Percentiles rank a stretch among this genome's conserved stretches.
Conservation (phyloP, 345 rosid genomes). For the Pistacia integerrima region DNA sequence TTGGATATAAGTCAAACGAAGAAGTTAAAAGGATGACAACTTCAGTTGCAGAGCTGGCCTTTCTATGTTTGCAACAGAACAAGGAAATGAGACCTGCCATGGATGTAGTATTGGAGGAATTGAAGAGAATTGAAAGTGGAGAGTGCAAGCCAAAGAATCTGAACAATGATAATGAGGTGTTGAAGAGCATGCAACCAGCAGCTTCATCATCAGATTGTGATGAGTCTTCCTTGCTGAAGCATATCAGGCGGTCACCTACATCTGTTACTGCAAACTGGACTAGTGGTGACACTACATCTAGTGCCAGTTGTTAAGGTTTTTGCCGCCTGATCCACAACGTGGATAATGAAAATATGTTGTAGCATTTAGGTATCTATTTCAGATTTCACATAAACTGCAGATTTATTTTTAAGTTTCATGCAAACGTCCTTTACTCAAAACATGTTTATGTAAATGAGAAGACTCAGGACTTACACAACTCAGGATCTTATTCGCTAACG, state of each 20-base stretch:
- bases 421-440: too few species aligned
- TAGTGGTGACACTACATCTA: slow-evolving; percentile 47
- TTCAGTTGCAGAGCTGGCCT: slow-evolving; percentile 59
- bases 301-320: slow-evolving; percentile 24
- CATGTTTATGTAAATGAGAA: too few species aligned
- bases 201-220: slow-evolving; percentile 36
- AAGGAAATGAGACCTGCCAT: slow-evolving; percentile 56
- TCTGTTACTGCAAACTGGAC: slow-evolving; percentile 44
- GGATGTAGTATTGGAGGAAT: slow-evolving; percentile 48
- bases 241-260: neutral
- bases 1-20: slow-evolving; percentile 43
- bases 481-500: too few species aligned
- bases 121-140: slow-evolving; percentile 37
- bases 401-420: too few species aligned
- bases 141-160: slow-evolving; percentile 22
- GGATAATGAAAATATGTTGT: too few species aligned
- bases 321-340: too few species aligned
- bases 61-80: slow-evolving; percentile 61
- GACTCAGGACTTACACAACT: too few species aligned
- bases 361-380: too few species aligned
- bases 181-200: slow-evolving; percentile 30
- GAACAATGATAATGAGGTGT: slow-evolving; percentile 14
- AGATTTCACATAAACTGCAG: too few species aligned
- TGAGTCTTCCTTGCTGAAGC: slow-evolving; percentile 34
- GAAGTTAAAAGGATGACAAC: slow-evolving; percentile 44